These are phyloP conservation scores for Colletotrichum liaoningense DNA, from an alignment of 2,329 filamentous ascomycete species.

Conservation along the genomic window DNA sequence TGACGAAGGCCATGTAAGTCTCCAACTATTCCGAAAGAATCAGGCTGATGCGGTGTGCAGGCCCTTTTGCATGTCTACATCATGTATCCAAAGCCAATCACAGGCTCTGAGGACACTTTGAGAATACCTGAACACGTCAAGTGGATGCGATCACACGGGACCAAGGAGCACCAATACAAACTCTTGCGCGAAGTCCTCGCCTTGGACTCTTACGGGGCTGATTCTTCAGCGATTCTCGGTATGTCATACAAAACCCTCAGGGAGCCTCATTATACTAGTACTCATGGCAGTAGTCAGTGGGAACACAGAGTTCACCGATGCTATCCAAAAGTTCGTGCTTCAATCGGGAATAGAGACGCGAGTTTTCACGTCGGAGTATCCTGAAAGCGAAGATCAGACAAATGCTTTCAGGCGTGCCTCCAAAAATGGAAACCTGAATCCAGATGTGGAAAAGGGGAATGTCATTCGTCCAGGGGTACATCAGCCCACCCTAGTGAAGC, in stretches of 20 bases:
- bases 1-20: background rate
- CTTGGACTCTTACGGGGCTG: background rate
- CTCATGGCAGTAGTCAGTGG: background rate
- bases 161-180: background rate
- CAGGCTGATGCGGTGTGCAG: background rate
- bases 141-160: background rate
- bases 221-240: background rate
- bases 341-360: background rate
- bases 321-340: background rate
- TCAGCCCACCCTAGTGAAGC: background rate
- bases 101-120: background rate
- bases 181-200: background rate
- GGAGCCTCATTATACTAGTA: background rate
- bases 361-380: background rate
- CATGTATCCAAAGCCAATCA: constrained; percentile 1
- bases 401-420: background rate
- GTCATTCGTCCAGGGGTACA: background rate
- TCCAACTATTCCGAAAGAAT: background rate
- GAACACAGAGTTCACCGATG: background rate
- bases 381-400: background rate
- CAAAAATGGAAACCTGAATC: background rate
- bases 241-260: background rate
- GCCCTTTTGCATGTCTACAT: background rate
- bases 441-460: background rate
- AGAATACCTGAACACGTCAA: background rate